These are phyloP conservation scores for Penicillium canescens DNA, from an alignment of 495 filamentous ascomycete species.

Conservation along the genomic window DNA sequence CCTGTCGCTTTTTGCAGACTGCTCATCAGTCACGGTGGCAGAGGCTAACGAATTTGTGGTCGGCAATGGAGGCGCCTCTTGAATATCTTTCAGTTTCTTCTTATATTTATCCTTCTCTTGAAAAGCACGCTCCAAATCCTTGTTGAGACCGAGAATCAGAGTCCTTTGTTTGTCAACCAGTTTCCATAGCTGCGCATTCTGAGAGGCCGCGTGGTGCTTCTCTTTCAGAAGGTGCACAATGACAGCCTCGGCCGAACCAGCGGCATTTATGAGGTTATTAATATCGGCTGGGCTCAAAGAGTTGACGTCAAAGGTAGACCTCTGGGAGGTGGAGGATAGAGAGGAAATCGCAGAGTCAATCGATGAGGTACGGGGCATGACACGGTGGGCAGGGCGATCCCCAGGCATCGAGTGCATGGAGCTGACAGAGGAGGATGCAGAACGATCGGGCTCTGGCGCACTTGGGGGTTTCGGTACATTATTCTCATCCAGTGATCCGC, in stretches of 20 bases:
- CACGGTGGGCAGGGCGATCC: slow-evolving; percentile 40
- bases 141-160: slow-evolving; percentile 91
- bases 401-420: slow-evolving; percentile 32
- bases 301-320: slow-evolving; percentile 60
- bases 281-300: slow-evolving; percentile 60
- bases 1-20: not conserved
- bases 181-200: slow-evolving; percentile 92
- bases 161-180: slow-evolving; percentile 94
- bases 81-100: slow-evolving; percentile 81
- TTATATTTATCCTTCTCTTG: slow-evolving; percentile 95
- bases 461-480: slow-evolving; percentile 27
- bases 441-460: slow-evolving; percentile 29
- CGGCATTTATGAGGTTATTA: slow-evolving; percentile 70
- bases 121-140: slow-evolving; percentile 86
- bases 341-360: slow-evolving; percentile 94
- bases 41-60: slow-evolving; percentile 19
- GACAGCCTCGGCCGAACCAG: slow-evolving; percentile 86
- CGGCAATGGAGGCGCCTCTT: slow-evolving; percentile 54
- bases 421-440: slow-evolving; percentile 35
- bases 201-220: slow-evolving; percentile 81
- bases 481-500: slow-evolving; percentile 15
- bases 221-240: slow-evolving; percentile 88
- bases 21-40: slow-evolving; percentile 1
- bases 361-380: slow-evolving; percentile 78
- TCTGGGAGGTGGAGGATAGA: slow-evolving; percentile 69